Evolutionary conservation across 1,284 basidiomycete species (phyloP), one percentile per base, ranked within the genome.

Genomic region (Ganoderma meredithae): DNA sequence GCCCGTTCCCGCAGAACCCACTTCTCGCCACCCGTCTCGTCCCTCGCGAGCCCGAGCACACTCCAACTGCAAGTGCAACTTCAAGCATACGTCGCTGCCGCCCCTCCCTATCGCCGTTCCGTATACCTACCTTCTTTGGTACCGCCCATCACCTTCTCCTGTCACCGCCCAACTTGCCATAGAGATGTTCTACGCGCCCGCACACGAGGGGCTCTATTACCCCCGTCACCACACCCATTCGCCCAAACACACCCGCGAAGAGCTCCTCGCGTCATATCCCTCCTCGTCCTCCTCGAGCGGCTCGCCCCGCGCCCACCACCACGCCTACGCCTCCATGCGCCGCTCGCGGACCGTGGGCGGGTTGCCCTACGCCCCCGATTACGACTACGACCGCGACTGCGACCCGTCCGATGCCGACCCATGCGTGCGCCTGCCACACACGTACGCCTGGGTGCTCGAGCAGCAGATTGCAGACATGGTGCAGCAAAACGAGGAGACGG

Each of bases 371-470:
- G 60, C 25, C n/a, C 64, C 72, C 60, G 69, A 66, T 27, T 63
- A 17, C n/a, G 60, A 47, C 27, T 68, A 70, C 61, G 69, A 66
- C 41, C 60, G 44, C 65, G 59, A 39, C 27, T 62, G 44, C 53
- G 55, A 63, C 44, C 27, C 65, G 12, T 59, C 61, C 7, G 72
- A 75, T n/a, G 60, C 70, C 27, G 68, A 70, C 63, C 73, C 75
- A 33, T 77, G 72, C 75, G 67, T 82, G 71, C 83, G 84, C 64
- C 82, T 84, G 78, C 81, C 82, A 19, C 79, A 85, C 68, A 84
- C 84, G 15, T 86, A 84, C 71, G 79, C 85, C 12, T 89, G 89
- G 87, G 83, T 85, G 19, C 81, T 83, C 63, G 85, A 90, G 69
- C 85, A 88, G 75, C 84, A 87, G 71, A 76, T 76, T 55, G 79